These are phyloP conservation scores for Bipolaris oryzae DNA, from an alignment of 2,329 filamentous ascomycete genomes.

Conservation along the genomic window DNA sequence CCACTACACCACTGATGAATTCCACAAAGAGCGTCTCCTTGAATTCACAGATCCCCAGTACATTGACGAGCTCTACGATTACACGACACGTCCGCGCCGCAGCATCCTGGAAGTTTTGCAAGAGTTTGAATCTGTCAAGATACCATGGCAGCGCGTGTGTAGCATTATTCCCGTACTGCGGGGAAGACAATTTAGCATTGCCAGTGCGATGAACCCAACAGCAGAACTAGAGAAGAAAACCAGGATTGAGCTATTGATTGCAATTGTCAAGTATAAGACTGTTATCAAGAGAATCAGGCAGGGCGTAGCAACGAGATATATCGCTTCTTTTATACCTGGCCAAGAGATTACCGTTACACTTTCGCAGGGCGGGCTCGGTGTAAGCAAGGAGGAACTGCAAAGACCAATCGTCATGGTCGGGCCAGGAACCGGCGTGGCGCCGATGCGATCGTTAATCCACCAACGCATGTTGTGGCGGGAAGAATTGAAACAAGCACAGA, in stretches of 20 bases:
- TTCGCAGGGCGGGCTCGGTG: constrained; percentile 58
- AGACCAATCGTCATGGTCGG: constrained; percentile 77
- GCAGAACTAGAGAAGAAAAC: constrained; percentile 40
- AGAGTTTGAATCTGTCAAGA: constrained; percentile 83
- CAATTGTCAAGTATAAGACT: constrained; percentile 90
- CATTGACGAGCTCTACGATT: constrained; percentile 93
- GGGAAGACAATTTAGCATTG: constrained; percentile 93
- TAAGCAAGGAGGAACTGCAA: constrained; percentile 49
- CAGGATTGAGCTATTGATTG: constrained; percentile 74
- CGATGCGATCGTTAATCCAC: constrained; percentile 79
- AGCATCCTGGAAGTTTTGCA: constrained; percentile 91
- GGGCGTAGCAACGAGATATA: constrained; percentile 88
- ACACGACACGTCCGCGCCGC: constrained; percentile 86
- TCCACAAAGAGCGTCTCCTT: constrained; percentile 78
- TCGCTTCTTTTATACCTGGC: constrained; percentile 66
- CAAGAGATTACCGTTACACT: constrained; percentile 66
- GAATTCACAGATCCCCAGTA: constrained; percentile 83
- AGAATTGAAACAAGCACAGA: constrained; percentile 11
- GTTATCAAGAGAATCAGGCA: constrained; percentile 82
- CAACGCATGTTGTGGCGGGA: constrained; percentile 62
- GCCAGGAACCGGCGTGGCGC: constrained; percentile 86
- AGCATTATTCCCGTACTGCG: constrained; percentile 80
- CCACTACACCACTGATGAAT: constrained; percentile 72
- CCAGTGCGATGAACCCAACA: constrained; percentile 65
- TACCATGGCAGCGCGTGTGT: constrained; percentile 75